Conservation (phyloP, 2,329 filamentous ascomycete species). For the Colletotrichum musae region DNA sequence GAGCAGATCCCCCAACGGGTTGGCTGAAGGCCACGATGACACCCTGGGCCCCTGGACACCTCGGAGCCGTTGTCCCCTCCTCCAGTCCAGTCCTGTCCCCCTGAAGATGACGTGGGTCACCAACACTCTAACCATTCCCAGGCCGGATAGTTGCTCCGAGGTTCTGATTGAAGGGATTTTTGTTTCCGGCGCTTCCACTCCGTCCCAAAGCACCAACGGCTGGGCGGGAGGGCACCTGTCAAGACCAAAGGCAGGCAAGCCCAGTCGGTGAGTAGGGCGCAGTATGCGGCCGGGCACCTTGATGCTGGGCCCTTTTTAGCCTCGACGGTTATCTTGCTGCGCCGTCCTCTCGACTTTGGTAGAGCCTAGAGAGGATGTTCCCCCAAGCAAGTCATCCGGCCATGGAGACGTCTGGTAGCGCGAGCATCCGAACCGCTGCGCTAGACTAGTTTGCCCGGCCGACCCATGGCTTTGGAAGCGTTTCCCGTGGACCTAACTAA, state of each 20-base stretch:
- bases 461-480: slow-evolving; percentile 33
- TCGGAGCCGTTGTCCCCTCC: slow-evolving; percentile 27
- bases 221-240: slow-evolving; percentile 31
- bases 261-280: slow-evolving; percentile 8
- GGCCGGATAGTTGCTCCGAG: slow-evolving; percentile 19
- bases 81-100: not conserved
- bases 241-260: slow-evolving; percentile 11
- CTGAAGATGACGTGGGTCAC: slow-evolving; percentile 29
- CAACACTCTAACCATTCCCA: slow-evolving; percentile 33
- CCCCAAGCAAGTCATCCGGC: not conserved
- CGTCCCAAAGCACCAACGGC: slow-evolving; percentile 28
- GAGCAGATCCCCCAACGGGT: slow-evolving; percentile 38
- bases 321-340: slow-evolving; percentile 13
- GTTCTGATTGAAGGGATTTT: slow-evolving; percentile 43
- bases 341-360: not conserved
- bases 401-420: slow-evolving; percentile 3
- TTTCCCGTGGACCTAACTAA: slow-evolving; percentile 11
- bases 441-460: slow-evolving; percentile 20
- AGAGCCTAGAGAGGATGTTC: not conserved
- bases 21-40: slow-evolving; percentile 35
- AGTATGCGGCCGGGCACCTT: slow-evolving; percentile 5
- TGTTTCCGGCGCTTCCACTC: slow-evolving; percentile 39
- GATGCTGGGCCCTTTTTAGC: not conserved
- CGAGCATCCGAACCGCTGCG: slow-evolving; percentile 12
- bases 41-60: slow-evolving; percentile 35